Percentiles rank a stretch among this genome's conserved stretches.
These are phyloP conservation scores for Cryphonectria parasitica DNA, from an alignment of 2,329 filamentous ascomycete species.

Conservation along the genomic window DNA sequence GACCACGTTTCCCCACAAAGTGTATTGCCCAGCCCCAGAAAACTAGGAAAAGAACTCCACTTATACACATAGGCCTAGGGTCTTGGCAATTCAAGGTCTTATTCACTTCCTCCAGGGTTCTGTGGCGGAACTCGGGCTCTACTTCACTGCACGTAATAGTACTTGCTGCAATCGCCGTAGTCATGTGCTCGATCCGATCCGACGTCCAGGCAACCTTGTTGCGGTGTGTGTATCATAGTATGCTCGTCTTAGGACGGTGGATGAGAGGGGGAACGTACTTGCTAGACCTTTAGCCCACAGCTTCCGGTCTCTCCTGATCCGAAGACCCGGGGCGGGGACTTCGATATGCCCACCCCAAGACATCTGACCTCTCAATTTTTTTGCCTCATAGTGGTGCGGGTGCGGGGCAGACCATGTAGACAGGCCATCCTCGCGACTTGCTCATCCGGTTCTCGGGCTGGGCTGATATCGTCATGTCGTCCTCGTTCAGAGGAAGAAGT, in stretches of 20 bases:
- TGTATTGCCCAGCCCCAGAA: background rate
- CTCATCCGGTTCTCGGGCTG: conserved; percentile 1
- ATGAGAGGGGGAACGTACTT: background rate
- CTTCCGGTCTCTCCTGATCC: background rate
- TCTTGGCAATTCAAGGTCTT: background rate
- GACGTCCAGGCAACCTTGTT: background rate
- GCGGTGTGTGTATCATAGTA: background rate
- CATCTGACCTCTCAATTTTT: conserved; percentile 1
- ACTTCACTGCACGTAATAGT: too few species aligned
- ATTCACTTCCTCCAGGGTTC: background rate
- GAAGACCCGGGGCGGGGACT: background rate
- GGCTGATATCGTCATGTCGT: background rate
- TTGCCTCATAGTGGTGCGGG: background rate
- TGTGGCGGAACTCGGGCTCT: background rate
- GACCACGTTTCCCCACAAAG: conserved; percentile 12
- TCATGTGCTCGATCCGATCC: background rate
- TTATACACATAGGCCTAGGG: background rate
- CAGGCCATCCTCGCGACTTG: background rate
- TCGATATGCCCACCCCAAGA: background rate
- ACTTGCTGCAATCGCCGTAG: background rate
- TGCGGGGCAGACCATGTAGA: conserved; percentile 5
- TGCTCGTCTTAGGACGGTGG: background rate
- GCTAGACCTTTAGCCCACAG: background rate
- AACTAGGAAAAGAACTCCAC: background rate
- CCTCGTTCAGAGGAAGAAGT: background rate